Base-by-base conservation (phyloP, 352 stramenopile species). In the Phytophthora foliorum region DNA sequence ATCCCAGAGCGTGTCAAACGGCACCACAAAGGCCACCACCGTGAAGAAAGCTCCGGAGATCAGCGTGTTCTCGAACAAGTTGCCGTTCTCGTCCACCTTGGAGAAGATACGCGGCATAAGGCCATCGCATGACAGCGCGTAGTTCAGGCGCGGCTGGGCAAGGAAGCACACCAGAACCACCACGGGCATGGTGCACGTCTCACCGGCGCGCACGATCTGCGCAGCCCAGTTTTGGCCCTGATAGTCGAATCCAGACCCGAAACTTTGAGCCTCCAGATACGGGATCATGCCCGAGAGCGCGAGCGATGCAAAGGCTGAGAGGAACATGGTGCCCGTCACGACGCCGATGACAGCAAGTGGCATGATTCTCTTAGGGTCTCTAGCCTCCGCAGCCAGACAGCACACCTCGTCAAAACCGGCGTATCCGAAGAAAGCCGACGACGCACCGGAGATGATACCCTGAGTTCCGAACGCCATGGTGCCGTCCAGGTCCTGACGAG, bases 321-420 rank as follows among this genome's bases (percentile, higher is more conserved):
- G 59, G 59, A 89, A 81, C 75, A 93, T 90, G 9, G 95, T 94
- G 48, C 84, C 79, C 8, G 66, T 57, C 17, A 98, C 75, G 3
- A 95, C 95, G 5, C 82, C 86, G 27, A 97, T 87, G 48, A 98
- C 89, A 24, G 86, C 86, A 21, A 82, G 58, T 1, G 93, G 91
- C 73, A 97, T 88, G 67, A 93, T 88, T 52, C 77, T 83, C 41
- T 82, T 77, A 7, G 87, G 84, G 74, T 95, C 86, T 57, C 89
- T 82, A 8, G 82, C 80, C 58, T 95, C 88, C n/a, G 85, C 87
- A 14, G 91, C 89, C 5, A 98, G 67, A 66, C 92, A 98, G 67
- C 91, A 97, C 24, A 99, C 87, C 63, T 98, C 94, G 74, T 99
- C 96, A 67, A 98, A 99, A 16, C 96, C 96, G 25, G 98, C 78